phyloP scores from a whole-genome alignment of 83 land plant species.

The Diphasiastrum complanatum region DNA sequence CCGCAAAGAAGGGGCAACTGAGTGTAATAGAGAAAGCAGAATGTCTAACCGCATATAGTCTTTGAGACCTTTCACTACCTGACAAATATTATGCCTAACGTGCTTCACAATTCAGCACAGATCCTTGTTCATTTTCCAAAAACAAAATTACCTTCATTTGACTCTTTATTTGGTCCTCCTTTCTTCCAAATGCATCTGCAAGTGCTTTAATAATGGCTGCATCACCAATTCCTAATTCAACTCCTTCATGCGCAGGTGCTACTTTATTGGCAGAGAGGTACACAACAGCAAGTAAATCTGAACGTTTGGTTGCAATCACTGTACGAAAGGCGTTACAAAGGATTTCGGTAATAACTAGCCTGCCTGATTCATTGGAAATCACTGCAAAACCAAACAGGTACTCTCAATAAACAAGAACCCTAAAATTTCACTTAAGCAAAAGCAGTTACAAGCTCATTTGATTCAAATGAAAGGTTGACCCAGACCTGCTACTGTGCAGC shows the following conservation, averaged over 20 bases:
- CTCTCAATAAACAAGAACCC: too few species aligned
- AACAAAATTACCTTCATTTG: slow-evolving; percentile 60
- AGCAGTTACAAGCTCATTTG: too few species aligned
- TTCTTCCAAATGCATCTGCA: slow-evolving; percentile 80
- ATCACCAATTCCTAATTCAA: slow-evolving; percentile 94
- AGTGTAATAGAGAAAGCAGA: too few species aligned
- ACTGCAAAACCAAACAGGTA: slow-evolving; percentile 22
- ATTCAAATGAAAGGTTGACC: too few species aligned
- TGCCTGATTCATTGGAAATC: slow-evolving; percentile 65
- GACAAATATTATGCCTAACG: too few species aligned
- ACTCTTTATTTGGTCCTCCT: slow-evolving; percentile 70
- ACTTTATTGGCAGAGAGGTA: slow-evolving; percentile 80
- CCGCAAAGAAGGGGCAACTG: too few species aligned
- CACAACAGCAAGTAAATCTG: slow-evolving; percentile 69
- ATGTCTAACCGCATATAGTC: too few species aligned
- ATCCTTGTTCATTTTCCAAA: too few species aligned
- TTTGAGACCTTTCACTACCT: slow-evolving; percentile 1
- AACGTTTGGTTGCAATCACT: slow-evolving; percentile 66
- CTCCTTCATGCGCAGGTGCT: slow-evolving; percentile 79
- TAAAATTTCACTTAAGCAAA: too few species aligned
- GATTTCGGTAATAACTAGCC: slow-evolving; percentile 84
- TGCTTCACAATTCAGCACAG: neutral
- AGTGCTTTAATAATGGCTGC: slow-evolving; percentile 70
- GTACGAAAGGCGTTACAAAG: slow-evolving; percentile 82
- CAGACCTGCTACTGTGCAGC: too few species aligned